Base-by-base conservation (phyloP, 345 rosid genomes). In the Rubroshorea leprosula region DNA sequence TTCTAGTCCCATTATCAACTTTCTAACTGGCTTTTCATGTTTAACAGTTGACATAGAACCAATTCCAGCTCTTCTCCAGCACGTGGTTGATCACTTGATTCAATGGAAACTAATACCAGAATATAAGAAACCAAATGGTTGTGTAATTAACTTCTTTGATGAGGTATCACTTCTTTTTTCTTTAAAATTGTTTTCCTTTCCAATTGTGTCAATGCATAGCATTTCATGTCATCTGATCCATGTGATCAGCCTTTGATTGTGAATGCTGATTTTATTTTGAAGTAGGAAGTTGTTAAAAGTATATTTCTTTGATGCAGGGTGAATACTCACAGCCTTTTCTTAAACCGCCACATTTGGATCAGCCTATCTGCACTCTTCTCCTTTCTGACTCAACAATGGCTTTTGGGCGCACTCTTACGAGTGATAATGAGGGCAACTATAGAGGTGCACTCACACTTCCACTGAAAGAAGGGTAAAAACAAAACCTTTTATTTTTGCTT, bases 281-380 rank as follows among this genome's bases (percentile, higher is more conserved):
- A 41, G 35, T 8, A 35, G 52, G 8, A n/a, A 41, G 45, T 45
- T 8, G 8, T 27, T 41, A 26, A 55, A 23, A 18, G 15, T 21
- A 4, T 13, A 43, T 51, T 48, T 56, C 45, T 21, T 54, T 13
- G 9, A 52, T 65, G 76, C 76, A 93, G 99, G 92, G 75, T 14
- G 99, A 93, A 69, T 76, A 75, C 68, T 93, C 97, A 12, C 94
- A 82, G 61, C 99, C 99, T 49, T 93, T 93, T 58, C 81, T 80
- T 63, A 93, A 93, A 58, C 97, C 99, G 48, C 97, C 99, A 19
- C 97, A 93, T 59, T 75, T 93, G 79, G 99, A 89, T 31, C 99
- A 89, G 65, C 97, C 97, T 25, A 68, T 93, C 65, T 87, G 96
- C 44, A 83, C 91, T 41, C 88, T 93, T 57, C 67, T 87, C 55